Percentiles rank a stretch among this genome's conserved stretches.
These are phyloP conservation scores for Peterozyma toletana DNA, from an alignment of 805 yeast genomes.

Conservation along the genomic window DNA sequence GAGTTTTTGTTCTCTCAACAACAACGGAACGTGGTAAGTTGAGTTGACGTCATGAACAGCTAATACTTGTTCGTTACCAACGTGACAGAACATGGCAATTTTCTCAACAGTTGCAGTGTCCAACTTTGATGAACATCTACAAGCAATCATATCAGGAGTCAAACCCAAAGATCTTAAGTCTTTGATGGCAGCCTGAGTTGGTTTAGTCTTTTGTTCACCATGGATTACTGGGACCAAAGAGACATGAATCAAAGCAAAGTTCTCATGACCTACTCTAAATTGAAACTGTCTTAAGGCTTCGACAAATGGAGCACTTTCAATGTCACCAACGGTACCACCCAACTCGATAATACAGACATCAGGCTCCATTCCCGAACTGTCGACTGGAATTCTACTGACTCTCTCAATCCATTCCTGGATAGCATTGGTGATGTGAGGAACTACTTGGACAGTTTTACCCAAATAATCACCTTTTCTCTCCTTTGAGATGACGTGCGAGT, in stretches of 20 bases:
- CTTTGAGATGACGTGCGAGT: slow-evolving; percentile 85
- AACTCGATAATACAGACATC: slow-evolving; percentile 95
- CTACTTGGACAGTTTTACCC: slow-evolving; percentile 99
- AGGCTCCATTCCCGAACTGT: slow-evolving; percentile 79
- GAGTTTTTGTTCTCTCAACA: slow-evolving; percentile 82
- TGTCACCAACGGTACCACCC: slow-evolving; percentile 99
- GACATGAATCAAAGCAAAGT: slow-evolving; percentile 93
- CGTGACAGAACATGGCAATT: slow-evolving; percentile 98
- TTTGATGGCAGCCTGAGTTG: slow-evolving; percentile 98
- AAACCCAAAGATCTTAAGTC: slow-evolving; percentile 94
- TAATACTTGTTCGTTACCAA: slow-evolving; percentile 95
- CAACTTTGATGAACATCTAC: slow-evolving; percentile 85
- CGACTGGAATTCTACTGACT: slow-evolving; percentile 89
- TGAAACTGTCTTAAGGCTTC: slow-evolving; percentile 99
- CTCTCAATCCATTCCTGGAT: slow-evolving; percentile 98
- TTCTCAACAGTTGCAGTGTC: slow-evolving; percentile 85
- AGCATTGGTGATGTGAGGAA: slow-evolving; percentile 95
- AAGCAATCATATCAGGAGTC: slow-evolving; percentile 94
- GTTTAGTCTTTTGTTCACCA: slow-evolving; percentile 98
- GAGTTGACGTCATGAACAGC: slow-evolving; percentile 96
- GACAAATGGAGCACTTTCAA: slow-evolving; percentile 97
- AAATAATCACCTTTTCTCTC: slow-evolving; percentile 96
- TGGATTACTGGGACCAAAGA: slow-evolving; percentile 96
- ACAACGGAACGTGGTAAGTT: slow-evolving; percentile 93
- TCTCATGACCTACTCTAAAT: slow-evolving; percentile 90